These are phyloP conservation scores for Mucor lusitanicus DNA, from an alignment of 371 early-diverging fungal species.

Conservation along the genomic window DNA sequence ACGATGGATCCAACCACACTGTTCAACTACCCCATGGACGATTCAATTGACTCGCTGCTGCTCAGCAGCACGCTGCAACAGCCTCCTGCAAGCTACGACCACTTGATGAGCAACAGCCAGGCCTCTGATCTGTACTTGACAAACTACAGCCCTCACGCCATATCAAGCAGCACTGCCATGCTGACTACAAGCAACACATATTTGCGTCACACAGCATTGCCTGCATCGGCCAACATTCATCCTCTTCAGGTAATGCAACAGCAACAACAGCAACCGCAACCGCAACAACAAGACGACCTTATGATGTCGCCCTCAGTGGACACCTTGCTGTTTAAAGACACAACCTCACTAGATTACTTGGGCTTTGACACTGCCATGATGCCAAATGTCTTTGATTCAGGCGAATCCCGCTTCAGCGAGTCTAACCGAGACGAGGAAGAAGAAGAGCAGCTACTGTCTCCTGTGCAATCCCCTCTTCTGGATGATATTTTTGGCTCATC, in stretches of 20 bases:
- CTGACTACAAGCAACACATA: neutral
- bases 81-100: neutral
- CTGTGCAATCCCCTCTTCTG: slow-evolving; percentile 16
- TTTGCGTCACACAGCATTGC: neutral
- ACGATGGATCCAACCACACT: slow-evolving; percentile 5
- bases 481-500: neutral
- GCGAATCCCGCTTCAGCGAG: slow-evolving; percentile 19
- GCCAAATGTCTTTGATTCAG: slow-evolving; percentile 15
- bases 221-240: slow-evolving; percentile 14
- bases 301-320: slow-evolving; percentile 3
- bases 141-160: neutral
- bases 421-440: slow-evolving; percentile 21
- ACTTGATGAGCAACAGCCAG: neutral
- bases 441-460: slow-evolving; percentile 13
- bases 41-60: neutral
- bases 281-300: neutral
- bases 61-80: neutral
- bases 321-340: slow-evolving; percentile 3
- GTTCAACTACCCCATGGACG: slow-evolving; percentile 3
- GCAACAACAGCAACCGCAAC: neutral
- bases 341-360: slow-evolving; percentile 1
- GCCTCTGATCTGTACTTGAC: neutral
- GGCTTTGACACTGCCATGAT: slow-evolving; percentile 1
- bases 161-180: neutral
- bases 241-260: slow-evolving; percentile 23